Evolutionary conservation across 2,329 filamentous ascomycete genomes (phyloP).

Genomic region (Cyanodermella asteris): DNA sequence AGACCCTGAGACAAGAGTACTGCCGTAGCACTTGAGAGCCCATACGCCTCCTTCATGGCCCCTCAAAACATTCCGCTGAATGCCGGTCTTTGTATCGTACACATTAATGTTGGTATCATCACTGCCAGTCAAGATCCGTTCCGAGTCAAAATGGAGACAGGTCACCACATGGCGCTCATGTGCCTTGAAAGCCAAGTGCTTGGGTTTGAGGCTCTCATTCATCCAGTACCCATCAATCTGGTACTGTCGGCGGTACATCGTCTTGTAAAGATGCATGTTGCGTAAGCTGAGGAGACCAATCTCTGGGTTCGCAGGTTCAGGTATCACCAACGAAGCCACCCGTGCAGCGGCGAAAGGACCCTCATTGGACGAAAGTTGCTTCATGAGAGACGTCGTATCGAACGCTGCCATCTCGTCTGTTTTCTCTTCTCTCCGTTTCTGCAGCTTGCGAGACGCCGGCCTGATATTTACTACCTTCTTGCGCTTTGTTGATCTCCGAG

Average conservation of each 20-base stretch:
- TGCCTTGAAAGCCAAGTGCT: slow-evolving; percentile 87
- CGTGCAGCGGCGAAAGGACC: slow-evolving; percentile 73
- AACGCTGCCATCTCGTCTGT: slow-evolving; percentile 18
- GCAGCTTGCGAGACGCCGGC: slow-evolving; percentile 28
- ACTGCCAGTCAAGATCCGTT: slow-evolving; percentile 94
- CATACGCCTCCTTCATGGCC: slow-evolving; percentile 95
- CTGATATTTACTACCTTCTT: slow-evolving; percentile 25
- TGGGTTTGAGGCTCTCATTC: slow-evolving; percentile 55
- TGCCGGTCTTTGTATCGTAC: slow-evolving; percentile 89
- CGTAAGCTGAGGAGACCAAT: slow-evolving; percentile 59
- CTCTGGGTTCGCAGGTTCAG: slow-evolving; percentile 48
- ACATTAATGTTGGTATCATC: slow-evolving; percentile 96
- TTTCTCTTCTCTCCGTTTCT: slow-evolving; percentile 31
- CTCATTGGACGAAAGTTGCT: slow-evolving; percentile 35
- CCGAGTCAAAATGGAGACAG: slow-evolving; percentile 88
- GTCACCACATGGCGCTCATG: slow-evolving; percentile 94
- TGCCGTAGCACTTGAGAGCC: slow-evolving; percentile 91
- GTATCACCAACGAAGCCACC: slow-evolving; percentile 61
- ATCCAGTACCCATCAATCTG: slow-evolving; percentile 89
- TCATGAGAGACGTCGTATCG: slow-evolving; percentile 23
- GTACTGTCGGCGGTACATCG: slow-evolving; percentile 78
- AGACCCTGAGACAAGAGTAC: slow-evolving; percentile 83
- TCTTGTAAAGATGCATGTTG: slow-evolving; percentile 84
- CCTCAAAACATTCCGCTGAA: slow-evolving; percentile 58
- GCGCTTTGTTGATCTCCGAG: slow-evolving; percentile 15